These are phyloP conservation scores for Pythium utonaiense DNA, from an alignment of 352 stramenopile species.

Conservation along the genomic window DNA sequence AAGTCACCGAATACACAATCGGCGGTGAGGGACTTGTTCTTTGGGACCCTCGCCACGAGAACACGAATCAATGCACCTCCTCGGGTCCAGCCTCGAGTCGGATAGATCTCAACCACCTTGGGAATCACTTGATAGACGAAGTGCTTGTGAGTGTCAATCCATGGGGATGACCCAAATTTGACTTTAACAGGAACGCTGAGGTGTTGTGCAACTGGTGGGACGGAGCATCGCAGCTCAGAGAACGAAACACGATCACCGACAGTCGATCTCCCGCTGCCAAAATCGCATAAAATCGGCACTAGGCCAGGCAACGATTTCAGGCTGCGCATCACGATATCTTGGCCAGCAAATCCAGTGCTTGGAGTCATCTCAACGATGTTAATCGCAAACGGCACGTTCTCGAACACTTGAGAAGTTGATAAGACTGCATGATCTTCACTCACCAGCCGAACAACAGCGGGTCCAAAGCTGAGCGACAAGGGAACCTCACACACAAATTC, in stretches of 20 bases:
- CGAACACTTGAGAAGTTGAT: constrained; percentile 1
- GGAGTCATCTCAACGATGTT: not conserved
- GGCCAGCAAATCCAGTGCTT: not conserved
- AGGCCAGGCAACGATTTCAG: constrained; percentile 1
- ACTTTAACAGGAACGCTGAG: constrained; percentile 5
- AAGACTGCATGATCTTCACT: not conserved
- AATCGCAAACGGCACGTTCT: not conserved
- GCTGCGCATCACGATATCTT: not conserved
- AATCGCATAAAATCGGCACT: constrained; percentile 2
- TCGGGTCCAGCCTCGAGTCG: constrained; percentile 13
- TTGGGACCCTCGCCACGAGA: constrained; percentile 1
- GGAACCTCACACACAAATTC: constrained; percentile 11
- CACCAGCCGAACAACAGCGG: constrained; percentile 1
- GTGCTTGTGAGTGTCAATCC: constrained; percentile 7
- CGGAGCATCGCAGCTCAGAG: constrained; percentile 11
- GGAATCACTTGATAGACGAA: constrained; percentile 18
- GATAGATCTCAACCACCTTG: constrained; percentile 10
- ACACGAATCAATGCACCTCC: constrained; percentile 11
- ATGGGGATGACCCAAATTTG: constrained; percentile 17
- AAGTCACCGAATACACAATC: constrained; percentile 24
- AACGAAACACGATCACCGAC: not conserved
- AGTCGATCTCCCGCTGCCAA: not conserved
- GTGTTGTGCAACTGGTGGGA: constrained; percentile 5
- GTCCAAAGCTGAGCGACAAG: not conserved
- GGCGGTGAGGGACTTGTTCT: not conserved